phyloP scores from a whole-genome alignment of 768 basidiomycete species.

The Amanita phalloides region DNA sequence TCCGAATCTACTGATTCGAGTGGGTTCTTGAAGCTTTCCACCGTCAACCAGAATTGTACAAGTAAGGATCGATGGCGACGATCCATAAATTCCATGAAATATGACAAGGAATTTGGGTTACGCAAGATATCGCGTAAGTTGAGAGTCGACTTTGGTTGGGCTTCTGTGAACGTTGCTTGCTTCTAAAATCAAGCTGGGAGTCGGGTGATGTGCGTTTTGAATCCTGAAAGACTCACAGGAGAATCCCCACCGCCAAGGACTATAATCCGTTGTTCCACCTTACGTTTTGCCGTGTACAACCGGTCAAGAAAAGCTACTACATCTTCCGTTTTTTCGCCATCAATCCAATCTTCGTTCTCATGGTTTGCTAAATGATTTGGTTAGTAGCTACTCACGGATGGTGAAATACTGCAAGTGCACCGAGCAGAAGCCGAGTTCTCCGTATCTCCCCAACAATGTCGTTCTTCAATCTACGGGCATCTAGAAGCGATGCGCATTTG shows the following conservation, averaged over 20 bases:
- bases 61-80: conserved; percentile 72
- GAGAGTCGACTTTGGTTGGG: conserved; percentile 34
- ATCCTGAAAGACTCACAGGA: conserved; percentile 29
- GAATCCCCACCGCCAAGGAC: conserved; percentile 63
- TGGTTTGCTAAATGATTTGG: conserved; percentile 48
- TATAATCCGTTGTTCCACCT: conserved; percentile 78
- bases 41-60: conserved; percentile 96
- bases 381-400: background rate
- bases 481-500: conserved; percentile 71
- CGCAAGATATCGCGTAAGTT: conserved; percentile 71
- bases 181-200: conserved; percentile 16
- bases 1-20: conserved; percentile 75
- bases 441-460: conserved; percentile 91
- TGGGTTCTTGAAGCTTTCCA: conserved; percentile 97
- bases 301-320: conserved; percentile 82
- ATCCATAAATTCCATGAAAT: conserved; percentile 99
- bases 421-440: conserved; percentile 61
- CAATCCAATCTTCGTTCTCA: conserved; percentile 83
- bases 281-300: conserved; percentile 80
- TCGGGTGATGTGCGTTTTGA: too few relatives aligned
- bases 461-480: conserved; percentile 84
- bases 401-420: conserved; percentile 24
- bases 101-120: conserved; percentile 85
- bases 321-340: conserved; percentile 76
- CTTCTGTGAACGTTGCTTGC: conserved; percentile 30